These are phyloP conservation scores for Papiliotrema flavescens DNA, from an alignment of 1,284 basidiomycete species.

Conservation along the genomic window DNA sequence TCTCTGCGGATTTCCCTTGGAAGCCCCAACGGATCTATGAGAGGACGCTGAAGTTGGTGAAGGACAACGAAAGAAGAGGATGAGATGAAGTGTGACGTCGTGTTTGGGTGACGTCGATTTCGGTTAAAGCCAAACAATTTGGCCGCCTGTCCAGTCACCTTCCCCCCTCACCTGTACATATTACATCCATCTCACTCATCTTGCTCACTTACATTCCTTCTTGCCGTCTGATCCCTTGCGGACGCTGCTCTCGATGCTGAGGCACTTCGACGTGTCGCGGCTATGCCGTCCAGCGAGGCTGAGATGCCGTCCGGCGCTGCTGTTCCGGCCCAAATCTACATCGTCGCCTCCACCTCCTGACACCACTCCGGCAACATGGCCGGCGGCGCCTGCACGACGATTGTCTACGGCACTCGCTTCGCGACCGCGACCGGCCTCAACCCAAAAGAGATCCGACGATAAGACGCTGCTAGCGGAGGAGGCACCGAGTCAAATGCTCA, in stretches of 20 bases:
- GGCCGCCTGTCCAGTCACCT: no score
- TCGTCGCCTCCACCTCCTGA: neutral
- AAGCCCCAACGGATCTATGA: no score
- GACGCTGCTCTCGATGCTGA: slow-evolving; percentile 5
- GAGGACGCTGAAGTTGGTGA: no score
- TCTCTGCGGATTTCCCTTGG: no score
- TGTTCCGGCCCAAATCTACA: slow-evolving; percentile 3
- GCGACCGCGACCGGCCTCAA: neutral
- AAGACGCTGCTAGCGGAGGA: neutral
- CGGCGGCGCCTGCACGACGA: neutral
- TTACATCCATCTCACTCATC: neutral
- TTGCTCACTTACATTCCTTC: neutral
- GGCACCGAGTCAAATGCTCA: neutral
- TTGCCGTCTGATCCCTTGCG: neutral
- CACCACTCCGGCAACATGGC: neutral
- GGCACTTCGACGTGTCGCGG: slow-evolving; percentile 12
- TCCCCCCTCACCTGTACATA: neutral
- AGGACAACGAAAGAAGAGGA: neutral
- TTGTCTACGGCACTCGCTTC: neutral
- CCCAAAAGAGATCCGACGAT: neutral
- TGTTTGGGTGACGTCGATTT: neutral
- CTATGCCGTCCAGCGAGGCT: slow-evolving; percentile 20
- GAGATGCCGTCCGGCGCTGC: slow-evolving; percentile 16
- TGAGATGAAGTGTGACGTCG: neutral
- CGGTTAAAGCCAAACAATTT: neutral